Evolutionary conservation across 2,329 filamentous ascomycete genomes (phyloP), one percentile per base, ranked within the genome.

Genomic region (Geosmithia flava): DNA sequence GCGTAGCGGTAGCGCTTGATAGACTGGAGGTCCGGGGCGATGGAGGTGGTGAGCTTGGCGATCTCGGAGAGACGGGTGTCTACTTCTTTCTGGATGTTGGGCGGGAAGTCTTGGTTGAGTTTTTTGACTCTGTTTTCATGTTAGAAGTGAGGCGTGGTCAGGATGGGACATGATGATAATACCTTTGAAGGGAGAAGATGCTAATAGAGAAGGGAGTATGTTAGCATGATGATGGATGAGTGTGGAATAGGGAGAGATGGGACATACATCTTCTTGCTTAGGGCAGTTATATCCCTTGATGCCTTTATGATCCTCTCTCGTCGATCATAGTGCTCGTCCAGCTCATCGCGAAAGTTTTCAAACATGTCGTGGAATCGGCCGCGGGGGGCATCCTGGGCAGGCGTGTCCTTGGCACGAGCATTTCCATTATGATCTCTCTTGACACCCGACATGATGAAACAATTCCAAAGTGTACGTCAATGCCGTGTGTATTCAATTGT

Each of bases 311-410:
- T 81, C 47, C 85, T 80, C 68, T 96, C 90, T 49, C 89, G 78
- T 16, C 93, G 83, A 66, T 97, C 93, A 64, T 98, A 87, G 62
- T 97, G 91, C 66, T 93, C 81, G 60, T 98, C 93, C 27, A 98
- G 74, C 66, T 96, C 90, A 58, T 84, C 75, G 47, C 90, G 83
- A 63, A 97, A 95, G 7, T 64, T 69, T 63, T 87, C 84, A 62
- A 98, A 98, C 76, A 97, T 89, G 54, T 81, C 66, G 52, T 80
- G 79, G 60, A 79, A 82, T 47, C 64, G 58, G 45, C 65, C 62
- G 30, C 62, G 61, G 5, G 68, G 64, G 19, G 57, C 59, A 43
- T 66, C 62, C 17, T 58, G 53, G 48, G 51, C 52, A 47, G 56
- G 55, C 3, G 5, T 16, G 11, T 16, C 33, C 62, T 71, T 74